Evolutionary conservation across 805 yeast species (phyloP), one percentile per base, ranked within the genome.

Genomic region (Yamadazyma akitaensis): DNA sequence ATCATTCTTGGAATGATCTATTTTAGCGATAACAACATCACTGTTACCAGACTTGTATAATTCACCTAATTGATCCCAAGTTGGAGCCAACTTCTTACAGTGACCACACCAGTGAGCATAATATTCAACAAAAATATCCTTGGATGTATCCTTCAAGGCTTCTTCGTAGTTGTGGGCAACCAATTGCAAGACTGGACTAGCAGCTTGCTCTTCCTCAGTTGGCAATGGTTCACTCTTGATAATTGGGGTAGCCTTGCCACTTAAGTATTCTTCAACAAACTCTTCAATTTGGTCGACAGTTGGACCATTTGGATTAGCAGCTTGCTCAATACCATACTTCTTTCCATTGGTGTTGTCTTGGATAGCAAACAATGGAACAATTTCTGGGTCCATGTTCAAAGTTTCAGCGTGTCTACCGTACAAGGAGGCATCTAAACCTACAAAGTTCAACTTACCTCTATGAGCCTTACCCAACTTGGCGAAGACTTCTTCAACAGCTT

Each of bases 21-120:
- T 70, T 68, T 91, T 82, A 56, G 96, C 97, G 60, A 94, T 72
- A 36, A 82, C 64, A 49, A 92, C 86, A 28, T 52, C 48, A 36
- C 72, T 50, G 41, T 58, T 62, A 61, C 82, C 81, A 43, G 75
- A 65, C 50, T 72, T 73, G 68, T 77, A 87, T 45, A 85, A 58
- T 42, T 73, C 82, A 43, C 92, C 97, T 54, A 94, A 79, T 63
- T 91, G 94, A 64, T 88, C 95, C 75, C 82, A 92, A 48, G 75
- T 76, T 62, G 97, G 96, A 43, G 92, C 92, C 65, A 90, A 77
- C 69, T 80, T 87, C 77, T 88, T 89, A 76, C 97, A 89, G 76
- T 90, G 96, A 40, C 96, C 95, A 75, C 96, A 90, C 97, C 97
- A 91, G 71, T 96, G 95, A 41, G 98, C 97, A 63, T 88, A 91